Evolutionary conservation across 805 yeast species (phyloP).

Genomic region (Torulaspora indica): DNA sequence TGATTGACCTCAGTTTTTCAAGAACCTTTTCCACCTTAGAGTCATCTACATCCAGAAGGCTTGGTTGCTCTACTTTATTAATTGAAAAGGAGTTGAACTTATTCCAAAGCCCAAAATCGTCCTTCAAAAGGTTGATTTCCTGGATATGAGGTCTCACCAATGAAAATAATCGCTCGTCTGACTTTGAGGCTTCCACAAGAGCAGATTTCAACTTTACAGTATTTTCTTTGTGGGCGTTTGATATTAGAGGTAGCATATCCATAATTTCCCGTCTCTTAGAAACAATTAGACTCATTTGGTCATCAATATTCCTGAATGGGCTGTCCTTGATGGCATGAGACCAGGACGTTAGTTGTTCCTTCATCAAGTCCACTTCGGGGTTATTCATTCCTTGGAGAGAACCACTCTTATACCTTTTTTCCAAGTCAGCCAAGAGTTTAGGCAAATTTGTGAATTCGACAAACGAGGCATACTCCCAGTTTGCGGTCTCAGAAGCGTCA

Average conservation of each 20-base stretch:
- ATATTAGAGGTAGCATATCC: constrained; percentile 34
- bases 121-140: constrained; percentile 43
- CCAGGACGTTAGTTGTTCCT: constrained; percentile 33
- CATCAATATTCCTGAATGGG: constrained; percentile 26
- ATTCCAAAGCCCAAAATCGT: constrained; percentile 42
- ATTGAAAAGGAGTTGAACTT: constrained; percentile 33
- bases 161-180: constrained; percentile 52
- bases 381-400: constrained; percentile 21
- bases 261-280: constrained; percentile 34
- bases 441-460: constrained; percentile 80
- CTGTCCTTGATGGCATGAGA: constrained; percentile 27
- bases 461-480: constrained; percentile 72
- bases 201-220: constrained; percentile 54
- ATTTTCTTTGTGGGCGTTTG: constrained; percentile 49
- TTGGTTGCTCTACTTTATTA: constrained; percentile 26
- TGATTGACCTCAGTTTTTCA: constrained; percentile 46
- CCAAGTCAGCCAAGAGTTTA: constrained; percentile 52
- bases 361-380: constrained; percentile 28
- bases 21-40: constrained; percentile 32
- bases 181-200: constrained; percentile 53
- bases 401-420: constrained; percentile 35
- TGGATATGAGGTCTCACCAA: constrained; percentile 41
- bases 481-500: constrained; percentile 70
- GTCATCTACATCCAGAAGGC: constrained; percentile 69
- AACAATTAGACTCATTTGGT: constrained; percentile 38